These are phyloP conservation scores for Vanderwaltozyma polyspora DNA, from an alignment of 805 yeast species.

Conservation along the genomic window DNA sequence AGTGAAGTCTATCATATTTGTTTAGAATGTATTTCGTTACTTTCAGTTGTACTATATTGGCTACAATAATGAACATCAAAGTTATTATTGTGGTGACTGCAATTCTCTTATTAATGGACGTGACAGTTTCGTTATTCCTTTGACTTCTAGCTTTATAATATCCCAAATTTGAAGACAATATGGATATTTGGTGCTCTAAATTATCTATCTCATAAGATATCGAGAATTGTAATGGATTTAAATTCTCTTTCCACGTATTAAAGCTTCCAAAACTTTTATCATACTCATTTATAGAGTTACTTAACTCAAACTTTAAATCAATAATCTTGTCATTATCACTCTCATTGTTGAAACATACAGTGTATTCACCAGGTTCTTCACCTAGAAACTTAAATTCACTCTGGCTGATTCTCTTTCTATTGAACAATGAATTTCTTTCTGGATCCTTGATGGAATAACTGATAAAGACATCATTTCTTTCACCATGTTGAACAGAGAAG, in stretches of 20 bases:
- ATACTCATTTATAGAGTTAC: background rate
- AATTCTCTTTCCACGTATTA: too few relatives aligned
- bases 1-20: background rate
- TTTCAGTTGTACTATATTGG: background rate
- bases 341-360: constrained; percentile 58
- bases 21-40: background rate
- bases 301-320: background rate
- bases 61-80: background rate
- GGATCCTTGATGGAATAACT: constrained; percentile 25
- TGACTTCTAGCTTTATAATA: background rate
- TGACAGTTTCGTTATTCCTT: background rate
- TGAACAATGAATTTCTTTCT: constrained; percentile 30
- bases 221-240: background rate
- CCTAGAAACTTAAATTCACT: constrained; percentile 72
- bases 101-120: background rate
- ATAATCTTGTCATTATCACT: background rate
- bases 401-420: constrained; percentile 55
- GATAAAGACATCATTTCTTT: constrained; percentile 12
- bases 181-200: background rate
- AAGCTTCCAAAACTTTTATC: background rate
- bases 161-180: background rate
- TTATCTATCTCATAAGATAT: background rate
- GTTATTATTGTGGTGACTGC: too few relatives aligned
- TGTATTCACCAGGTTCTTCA: constrained; percentile 63
- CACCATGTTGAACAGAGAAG: constrained; percentile 24